Evolutionary conservation across 768 basidiomycete species (phyloP).

Genomic region (Tephrocybe sp.): DNA sequence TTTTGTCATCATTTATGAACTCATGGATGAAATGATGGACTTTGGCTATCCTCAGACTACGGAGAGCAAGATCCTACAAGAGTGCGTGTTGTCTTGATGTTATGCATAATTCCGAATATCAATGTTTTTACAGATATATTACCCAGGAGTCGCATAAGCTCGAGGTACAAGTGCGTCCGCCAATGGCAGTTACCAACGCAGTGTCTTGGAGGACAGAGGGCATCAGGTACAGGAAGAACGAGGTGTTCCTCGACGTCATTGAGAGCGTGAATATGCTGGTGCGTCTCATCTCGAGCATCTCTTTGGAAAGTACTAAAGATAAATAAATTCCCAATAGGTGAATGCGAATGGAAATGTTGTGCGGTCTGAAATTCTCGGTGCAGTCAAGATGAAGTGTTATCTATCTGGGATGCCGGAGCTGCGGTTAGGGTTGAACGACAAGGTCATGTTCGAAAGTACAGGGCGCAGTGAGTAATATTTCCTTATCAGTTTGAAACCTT

Average conservation of each 20-base stretch:
- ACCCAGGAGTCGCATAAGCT: conserved; percentile 98
- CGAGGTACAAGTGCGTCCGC: conserved; percentile 88
- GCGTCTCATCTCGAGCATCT: no score
- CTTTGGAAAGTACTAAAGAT: no score
- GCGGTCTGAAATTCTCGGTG: conserved; percentile 96
- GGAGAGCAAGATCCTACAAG: conserved; percentile 98
- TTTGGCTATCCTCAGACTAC: conserved; percentile 99
- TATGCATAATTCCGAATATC: conserved; percentile 1
- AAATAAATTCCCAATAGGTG: conserved; percentile 52
- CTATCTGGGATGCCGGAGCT: conserved; percentile 99
- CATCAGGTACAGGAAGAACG: conserved; percentile 96
- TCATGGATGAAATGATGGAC: conserved; percentile 99
- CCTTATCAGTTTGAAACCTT: neutral
- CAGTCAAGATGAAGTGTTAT: conserved; percentile 99
- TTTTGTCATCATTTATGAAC: conserved; percentile 98
- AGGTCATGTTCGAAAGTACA: conserved; percentile 99
- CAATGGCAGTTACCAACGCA: conserved; percentile 97
- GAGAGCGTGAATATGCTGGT: conserved; percentile 97
- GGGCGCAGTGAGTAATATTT: conserved; percentile 72
- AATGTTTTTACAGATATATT: conserved; percentile 67
- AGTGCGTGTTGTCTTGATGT: conserved; percentile 47
- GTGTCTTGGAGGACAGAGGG: conserved; percentile 99
- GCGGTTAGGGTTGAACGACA: conserved; percentile 94
- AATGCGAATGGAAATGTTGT: conserved; percentile 97
- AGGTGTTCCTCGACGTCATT: conserved; percentile 97